Evolutionary conservation across 2,329 filamentous ascomycete species (phyloP).

Genomic region (Pseudogymnoascus sp.): DNA sequence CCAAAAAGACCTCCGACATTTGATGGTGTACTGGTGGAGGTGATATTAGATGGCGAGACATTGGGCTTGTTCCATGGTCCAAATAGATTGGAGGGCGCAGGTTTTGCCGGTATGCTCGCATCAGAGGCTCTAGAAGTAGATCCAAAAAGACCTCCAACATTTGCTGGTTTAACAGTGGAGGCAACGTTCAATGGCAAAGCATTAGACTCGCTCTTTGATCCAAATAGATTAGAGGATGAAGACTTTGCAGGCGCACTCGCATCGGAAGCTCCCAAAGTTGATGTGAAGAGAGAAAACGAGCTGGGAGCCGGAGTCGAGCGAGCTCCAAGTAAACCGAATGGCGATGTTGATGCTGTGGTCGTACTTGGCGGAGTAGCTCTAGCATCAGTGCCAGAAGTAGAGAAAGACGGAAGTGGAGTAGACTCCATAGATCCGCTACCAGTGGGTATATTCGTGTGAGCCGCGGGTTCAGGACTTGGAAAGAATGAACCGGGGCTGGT

Average conservation of each 20-base stretch:
- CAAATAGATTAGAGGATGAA: neutral
- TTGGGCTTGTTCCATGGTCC: neutral
- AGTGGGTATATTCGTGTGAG: neutral
- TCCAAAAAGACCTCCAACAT: neutral
- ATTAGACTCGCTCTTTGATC: neutral
- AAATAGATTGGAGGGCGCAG: neutral
- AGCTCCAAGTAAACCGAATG: neutral
- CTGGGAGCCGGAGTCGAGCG: neutral
- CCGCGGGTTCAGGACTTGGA: no score
- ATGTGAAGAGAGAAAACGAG: neutral
- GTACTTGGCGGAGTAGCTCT: conserved; percentile 23
- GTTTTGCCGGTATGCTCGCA: neutral
- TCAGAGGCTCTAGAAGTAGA: neutral
- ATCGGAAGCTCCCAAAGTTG: neutral
- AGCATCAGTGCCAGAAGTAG: conserved; percentile 35
- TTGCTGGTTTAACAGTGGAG: neutral
- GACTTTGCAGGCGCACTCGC: neutral
- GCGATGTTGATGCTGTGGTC: neutral
- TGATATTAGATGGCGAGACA: neutral
- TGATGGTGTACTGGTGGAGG: neutral
- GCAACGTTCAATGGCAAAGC: neutral
- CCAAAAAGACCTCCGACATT: neutral
- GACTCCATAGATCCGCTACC: neutral
- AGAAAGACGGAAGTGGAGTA: conserved; percentile 25
- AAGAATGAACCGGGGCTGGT: neutral